Percentiles rank a stretch among this genome's conserved stretches.
These are phyloP conservation scores for Hypsizygus marmoreus DNA, from an alignment of 768 basidiomycete genomes.

Conservation along the genomic window DNA sequence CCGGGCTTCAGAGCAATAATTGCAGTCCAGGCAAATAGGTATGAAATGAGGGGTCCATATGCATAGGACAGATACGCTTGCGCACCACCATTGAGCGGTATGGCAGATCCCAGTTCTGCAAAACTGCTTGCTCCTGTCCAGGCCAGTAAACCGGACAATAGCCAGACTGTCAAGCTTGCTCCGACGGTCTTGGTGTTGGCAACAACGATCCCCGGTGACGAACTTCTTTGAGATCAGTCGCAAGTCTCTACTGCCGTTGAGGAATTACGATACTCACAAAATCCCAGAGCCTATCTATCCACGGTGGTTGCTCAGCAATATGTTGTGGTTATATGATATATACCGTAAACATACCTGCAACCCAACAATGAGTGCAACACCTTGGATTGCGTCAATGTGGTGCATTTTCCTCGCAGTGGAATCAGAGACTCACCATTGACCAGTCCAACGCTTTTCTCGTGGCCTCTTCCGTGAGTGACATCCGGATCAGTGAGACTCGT, in stretches of 20 bases:
- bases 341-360: slow-evolving; percentile 55
- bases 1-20: slow-evolving; percentile 88
- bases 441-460: slow-evolving; percentile 76
- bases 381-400: slow-evolving; percentile 35
- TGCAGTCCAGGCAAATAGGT: slow-evolving; percentile 93
- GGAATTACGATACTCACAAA: slow-evolving; percentile 55
- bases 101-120: slow-evolving; percentile 88
- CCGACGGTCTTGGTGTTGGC: slow-evolving; percentile 89
- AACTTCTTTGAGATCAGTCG: slow-evolving; percentile 50
- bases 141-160: slow-evolving; percentile 77
- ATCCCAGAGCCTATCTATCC: slow-evolving; percentile 87
- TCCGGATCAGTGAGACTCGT: slow-evolving; percentile 76
- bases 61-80: slow-evolving; percentile 89
- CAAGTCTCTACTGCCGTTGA: not conserved
- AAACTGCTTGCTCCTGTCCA: slow-evolving; percentile 98
- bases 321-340: not conserved
- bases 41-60: slow-evolving; percentile 85
- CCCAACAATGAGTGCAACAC: slow-evolving; percentile 85
- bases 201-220: slow-evolving; percentile 89
- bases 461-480: slow-evolving; percentile 41
- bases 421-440: slow-evolving; percentile 62
- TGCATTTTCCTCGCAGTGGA: not conserved
- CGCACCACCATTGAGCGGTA: slow-evolving; percentile 73
- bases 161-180: slow-evolving; percentile 85
- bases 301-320: slow-evolving; percentile 1